A percentile compares a stretch with the other conserved stretches of the same genome.
Evolutionary conservation across 176 grass and related monocot species (phyloP).

Genomic region (Eleusine indica): DNA sequence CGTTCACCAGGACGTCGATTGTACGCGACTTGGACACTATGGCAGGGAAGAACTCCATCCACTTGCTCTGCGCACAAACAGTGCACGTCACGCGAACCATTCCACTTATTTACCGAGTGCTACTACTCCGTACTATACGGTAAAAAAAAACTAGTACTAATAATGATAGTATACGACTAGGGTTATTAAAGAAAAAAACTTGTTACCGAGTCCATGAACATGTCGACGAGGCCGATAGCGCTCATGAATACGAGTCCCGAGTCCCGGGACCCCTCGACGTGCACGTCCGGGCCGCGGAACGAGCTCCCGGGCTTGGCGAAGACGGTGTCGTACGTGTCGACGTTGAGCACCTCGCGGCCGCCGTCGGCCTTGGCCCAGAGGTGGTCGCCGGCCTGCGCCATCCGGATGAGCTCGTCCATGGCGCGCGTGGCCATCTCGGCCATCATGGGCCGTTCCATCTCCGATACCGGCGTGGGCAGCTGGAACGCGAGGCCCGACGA

Average conservation of each 20-base stretch:
- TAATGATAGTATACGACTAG: too few species aligned
- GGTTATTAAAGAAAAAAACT: not conserved
- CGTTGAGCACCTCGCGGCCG: conserved; percentile 58
- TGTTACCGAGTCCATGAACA: conserved; percentile 83
- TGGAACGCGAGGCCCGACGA: conserved; percentile 46
- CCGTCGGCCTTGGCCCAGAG: conserved; percentile 59
- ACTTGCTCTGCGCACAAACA: conserved; percentile 58
- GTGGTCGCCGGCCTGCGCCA: conserved; percentile 68
- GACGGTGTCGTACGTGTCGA: conserved; percentile 70
- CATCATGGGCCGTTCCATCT: conserved; percentile 83
- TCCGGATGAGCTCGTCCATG: conserved; percentile 83
- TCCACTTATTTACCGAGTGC: not conserved
- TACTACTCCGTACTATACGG: too few species aligned
- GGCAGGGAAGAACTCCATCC: conserved; percentile 72
- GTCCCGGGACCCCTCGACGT: conserved; percentile 74
- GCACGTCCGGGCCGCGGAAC: conserved; percentile 60
- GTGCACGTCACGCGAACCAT: conserved; percentile 12
- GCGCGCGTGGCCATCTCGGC: conserved; percentile 74
- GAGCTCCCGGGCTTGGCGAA: conserved; percentile 60
- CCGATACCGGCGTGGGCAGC: conserved; percentile 53
- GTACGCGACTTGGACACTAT: conserved; percentile 77
- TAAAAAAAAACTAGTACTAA: not conserved
- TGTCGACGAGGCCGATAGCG: conserved; percentile 65
- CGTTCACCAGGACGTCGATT: conserved; percentile 71
- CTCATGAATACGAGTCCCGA: conserved; percentile 63